Evolutionary conservation across 2,329 filamentous ascomycete genomes (phyloP).

Genomic region (Ophidiomyces ophidiicola): DNA sequence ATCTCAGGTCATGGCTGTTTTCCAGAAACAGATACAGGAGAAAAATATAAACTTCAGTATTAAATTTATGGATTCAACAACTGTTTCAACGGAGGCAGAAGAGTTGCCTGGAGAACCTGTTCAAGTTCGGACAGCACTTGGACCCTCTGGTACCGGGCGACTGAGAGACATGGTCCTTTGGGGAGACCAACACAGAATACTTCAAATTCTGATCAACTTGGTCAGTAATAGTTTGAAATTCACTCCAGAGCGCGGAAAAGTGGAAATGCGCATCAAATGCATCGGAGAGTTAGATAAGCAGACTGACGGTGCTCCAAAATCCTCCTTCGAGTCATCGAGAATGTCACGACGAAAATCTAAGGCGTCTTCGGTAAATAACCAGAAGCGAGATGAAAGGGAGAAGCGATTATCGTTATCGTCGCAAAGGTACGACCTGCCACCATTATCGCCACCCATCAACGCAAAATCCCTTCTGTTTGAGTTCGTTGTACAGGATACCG

Average conservation of each 20-base stretch:
- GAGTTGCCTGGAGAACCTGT: constrained; percentile 39
- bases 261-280: constrained; percentile 71
- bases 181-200: constrained; percentile 79
- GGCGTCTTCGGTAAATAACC: constrained; percentile 4
- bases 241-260: constrained; percentile 68
- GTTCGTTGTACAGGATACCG: constrained; percentile 80
- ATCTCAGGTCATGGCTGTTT: constrained; percentile 71
- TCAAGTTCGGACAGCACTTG: constrained; percentile 44
- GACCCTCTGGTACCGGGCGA: constrained; percentile 39
- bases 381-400: constrained; percentile 15
- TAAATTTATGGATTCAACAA: constrained; percentile 21
- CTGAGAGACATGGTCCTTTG: constrained; percentile 78
- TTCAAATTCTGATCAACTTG: constrained; percentile 68
- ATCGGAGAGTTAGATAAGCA: constrained; percentile 61
- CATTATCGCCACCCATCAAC: constrained; percentile 38
- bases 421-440: not conserved
- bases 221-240: constrained; percentile 91
- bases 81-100: constrained; percentile 16
- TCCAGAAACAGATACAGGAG: constrained; percentile 79
- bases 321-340: constrained; percentile 49
- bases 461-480: constrained; percentile 63
- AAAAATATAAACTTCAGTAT: constrained; percentile 56
- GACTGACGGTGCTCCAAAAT: constrained; percentile 53
- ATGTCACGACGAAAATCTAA: constrained; percentile 13
- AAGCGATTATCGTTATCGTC: constrained; percentile 20